A percentile compares a stretch with the other conserved stretches of the same genome.
These are phyloP conservation scores for Fraxinus sp. DNA, from an alignment of 305 asterid species.

Conservation along the genomic window DNA sequence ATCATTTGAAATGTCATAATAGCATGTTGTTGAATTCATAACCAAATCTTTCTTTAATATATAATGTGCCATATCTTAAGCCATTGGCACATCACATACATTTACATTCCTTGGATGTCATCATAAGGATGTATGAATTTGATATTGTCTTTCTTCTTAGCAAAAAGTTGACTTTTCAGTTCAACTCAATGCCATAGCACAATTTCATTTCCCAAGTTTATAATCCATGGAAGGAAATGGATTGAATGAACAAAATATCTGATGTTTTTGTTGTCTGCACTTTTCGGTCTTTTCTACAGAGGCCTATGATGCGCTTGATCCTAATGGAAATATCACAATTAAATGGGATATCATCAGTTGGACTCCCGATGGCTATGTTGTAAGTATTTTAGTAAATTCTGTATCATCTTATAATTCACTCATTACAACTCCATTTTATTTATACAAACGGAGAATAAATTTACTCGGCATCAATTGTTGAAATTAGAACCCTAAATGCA, in stretches of 20 bases:
- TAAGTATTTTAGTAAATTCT: slow-evolving; percentile 19
- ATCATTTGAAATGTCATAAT: background rate
- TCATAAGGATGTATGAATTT: background rate
- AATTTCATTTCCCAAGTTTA: background rate
- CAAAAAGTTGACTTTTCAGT: background rate
- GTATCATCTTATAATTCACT: background rate
- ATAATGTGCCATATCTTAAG: background rate
- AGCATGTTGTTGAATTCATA: background rate
- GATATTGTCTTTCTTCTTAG: background rate
- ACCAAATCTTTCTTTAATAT: background rate
- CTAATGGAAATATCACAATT: slow-evolving; percentile 80
- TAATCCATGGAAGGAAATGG: background rate
- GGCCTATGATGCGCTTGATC: slow-evolving; percentile 88
- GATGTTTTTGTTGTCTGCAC: background rate
- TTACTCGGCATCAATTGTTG: background rate
- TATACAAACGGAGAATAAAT: too few relatives aligned
- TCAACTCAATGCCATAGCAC: background rate
- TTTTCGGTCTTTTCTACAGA: slow-evolving; percentile 37
- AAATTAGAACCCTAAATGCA: background rate
- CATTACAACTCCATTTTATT: background rate
- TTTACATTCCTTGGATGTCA: background rate
- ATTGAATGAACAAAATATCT: slow-evolving; percentile 18
- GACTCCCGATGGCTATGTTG: slow-evolving; percentile 60
- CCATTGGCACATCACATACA: background rate
- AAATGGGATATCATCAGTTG: slow-evolving; percentile 65